Evolutionary conservation across 108 stramenopile species (phyloP), one percentile per base, ranked within the genome.

Genomic region (Phaeodactylum tricornutum): DNA sequence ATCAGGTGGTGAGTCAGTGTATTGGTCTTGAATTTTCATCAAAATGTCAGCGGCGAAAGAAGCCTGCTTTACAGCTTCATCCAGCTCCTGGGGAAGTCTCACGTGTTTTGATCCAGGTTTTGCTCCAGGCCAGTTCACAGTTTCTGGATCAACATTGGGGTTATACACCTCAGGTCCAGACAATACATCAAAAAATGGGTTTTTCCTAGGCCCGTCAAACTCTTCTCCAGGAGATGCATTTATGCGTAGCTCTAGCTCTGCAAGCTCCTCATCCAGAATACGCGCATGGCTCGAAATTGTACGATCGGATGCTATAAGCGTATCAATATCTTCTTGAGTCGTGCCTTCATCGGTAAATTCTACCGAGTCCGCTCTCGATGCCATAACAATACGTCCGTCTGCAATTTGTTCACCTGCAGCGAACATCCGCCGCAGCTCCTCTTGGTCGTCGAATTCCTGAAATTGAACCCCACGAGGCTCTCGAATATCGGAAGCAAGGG

Each of bases 41-140:
- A 91, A 49, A 12, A 84, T 73, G 23, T 69, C 58, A 4, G 84
- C 69, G 11, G 89, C 89, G 67, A 86, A 91, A 45, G 70, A 43
- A 4, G 89, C 89, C 55, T 86, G 79, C 21, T 71, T 68, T 29
- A 86, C 50, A 23, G 84, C 84, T 26, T 70, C 75, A 21, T 67
- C 44, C 46, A 91, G 31, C 27, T 79, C 73, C 37, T 71, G 64
- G 12, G 84, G 84, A 16, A 91, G 64, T 14, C 55, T 45, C 8
- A 81, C 60, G 9, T 58, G 64, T 20, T 71, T 59, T 20, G 79
- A 82, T 2, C 82, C 82, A 27, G 78, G 72, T 34, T 67, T 42
- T 4, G 82, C 84, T 22, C 84, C 84, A 38, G 84, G 84, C 74
- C 81, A 84, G 45, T 91, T 86, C 11, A 91, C 84, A 19, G 76